Evolutionary conservation across 257 asterid genomes (phyloP).

Genomic region (Paulownia fortunei): DNA sequence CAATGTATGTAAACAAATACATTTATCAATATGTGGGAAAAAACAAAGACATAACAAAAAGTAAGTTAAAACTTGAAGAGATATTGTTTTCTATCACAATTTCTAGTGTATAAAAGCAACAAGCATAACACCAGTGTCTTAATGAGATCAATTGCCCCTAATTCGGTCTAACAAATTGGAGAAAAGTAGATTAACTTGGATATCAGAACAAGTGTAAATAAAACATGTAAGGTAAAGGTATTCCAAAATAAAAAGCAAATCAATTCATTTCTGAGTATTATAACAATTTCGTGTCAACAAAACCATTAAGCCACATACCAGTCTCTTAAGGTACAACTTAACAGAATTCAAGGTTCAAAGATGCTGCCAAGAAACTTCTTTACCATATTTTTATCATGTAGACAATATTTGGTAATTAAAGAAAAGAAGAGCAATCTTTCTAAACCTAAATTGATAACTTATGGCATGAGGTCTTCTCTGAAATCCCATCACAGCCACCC

Average conservation of each 20-base stretch:
- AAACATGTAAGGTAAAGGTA: neutral
- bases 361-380: neutral
- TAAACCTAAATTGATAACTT: neutral
- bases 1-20: neutral
- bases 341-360: neutral
- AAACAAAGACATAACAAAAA: neutral
- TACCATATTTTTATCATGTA: neutral
- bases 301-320: slow-evolving; percentile 2
- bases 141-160: neutral
- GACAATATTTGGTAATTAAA: neutral
- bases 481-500: neutral
- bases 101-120: neutral
- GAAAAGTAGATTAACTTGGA: neutral
- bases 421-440: neutral
- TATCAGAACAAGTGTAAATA: neutral
- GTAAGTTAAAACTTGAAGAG: neutral
- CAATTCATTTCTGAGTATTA: neutral
- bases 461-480: neutral
- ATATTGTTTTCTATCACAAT: neutral
- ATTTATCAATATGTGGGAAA: neutral
- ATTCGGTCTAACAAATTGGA: neutral
- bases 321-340: neutral
- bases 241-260: neutral
- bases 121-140: neutral
- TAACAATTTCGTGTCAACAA: slow-evolving; percentile 8